phyloP scores from a whole-genome alignment of 257 asterid species.

The Leptodermis oblonga region DNA sequence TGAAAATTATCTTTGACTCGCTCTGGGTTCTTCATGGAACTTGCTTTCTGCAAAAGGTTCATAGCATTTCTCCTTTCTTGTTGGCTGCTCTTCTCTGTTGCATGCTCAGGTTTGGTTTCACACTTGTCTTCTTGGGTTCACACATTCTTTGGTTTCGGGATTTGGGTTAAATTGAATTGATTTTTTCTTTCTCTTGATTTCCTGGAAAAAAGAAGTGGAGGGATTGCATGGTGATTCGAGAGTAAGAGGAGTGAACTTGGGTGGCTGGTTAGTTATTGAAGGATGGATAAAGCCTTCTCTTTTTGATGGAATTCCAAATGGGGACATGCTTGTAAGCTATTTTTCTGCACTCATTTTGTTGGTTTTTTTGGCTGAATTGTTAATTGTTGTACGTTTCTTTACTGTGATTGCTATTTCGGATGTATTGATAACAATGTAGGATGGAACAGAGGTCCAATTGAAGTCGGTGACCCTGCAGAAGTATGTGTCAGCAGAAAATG shows the following conservation, averaged over 20 bases:
- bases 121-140: constrained; percentile 9
- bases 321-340: constrained; percentile 69
- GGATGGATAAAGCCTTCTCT: constrained; percentile 90
- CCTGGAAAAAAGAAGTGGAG: constrained; percentile 46
- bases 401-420: neutral
- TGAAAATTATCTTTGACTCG: constrained; percentile 28
- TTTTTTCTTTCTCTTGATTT: neutral
- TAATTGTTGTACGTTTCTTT: neutral
- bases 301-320: constrained; percentile 61
- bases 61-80: constrained; percentile 40
- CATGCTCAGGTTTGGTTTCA: constrained; percentile 45
- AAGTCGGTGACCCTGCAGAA: constrained; percentile 48
- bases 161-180: neutral
- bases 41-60: constrained; percentile 45
- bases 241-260: constrained; percentile 81
- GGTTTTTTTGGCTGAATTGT: neutral
- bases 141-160: neutral
- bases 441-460: constrained; percentile 72
- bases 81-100: constrained; percentile 42
- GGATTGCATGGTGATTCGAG: constrained; percentile 50
- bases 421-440: constrained; percentile 43
- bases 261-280: constrained; percentile 86
- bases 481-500: constrained; percentile 65
- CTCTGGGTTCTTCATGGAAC: constrained; percentile 38
- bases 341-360: constrained; percentile 2